Conservation (phyloP, 345 rosid genomes). For the Alliaria petiolata region DNA sequence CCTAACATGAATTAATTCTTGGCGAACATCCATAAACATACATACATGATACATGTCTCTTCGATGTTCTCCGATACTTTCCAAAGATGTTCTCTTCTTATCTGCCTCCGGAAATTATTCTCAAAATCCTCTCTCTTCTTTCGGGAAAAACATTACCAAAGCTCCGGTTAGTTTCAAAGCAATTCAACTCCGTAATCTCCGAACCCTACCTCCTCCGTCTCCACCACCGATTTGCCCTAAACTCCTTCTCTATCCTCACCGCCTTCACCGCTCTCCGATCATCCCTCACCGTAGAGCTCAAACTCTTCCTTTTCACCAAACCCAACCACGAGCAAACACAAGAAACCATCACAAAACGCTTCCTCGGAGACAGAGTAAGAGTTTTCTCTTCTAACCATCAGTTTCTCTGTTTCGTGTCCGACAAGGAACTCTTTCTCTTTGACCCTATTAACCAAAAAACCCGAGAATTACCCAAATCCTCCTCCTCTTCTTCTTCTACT, state of each 20-base stretch:
- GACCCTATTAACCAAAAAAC: background rate
- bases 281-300: background rate
- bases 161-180: background rate
- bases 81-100: background rate
- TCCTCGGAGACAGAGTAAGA: background rate
- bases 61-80: background rate
- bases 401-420: slow-evolving; percentile 1
- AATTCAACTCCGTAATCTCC: slow-evolving; percentile 13
- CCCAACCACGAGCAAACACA: background rate
- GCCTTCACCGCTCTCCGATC: background rate
- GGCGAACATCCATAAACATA: background rate
- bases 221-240: background rate
- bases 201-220: slow-evolving; percentile 2
- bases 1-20: too few relatives aligned
- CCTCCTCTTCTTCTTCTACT: background rate
- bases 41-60: background rate
- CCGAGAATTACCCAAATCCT: background rate
- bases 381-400: slow-evolving; percentile 17
- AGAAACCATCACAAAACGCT: background rate
- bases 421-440: slow-evolving; percentile 12
- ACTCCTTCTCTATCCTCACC: background rate
- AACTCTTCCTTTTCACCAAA: slow-evolving; percentile 4
- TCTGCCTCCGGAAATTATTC: background rate
- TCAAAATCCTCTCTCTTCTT: slow-evolving; percentile 4
- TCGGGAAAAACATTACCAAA: slow-evolving; percentile 2